A percentile compares a stretch with the other conserved stretches of the same genome.
phyloP scores from a whole-genome alignment of 768 basidiomycete genomes.

The Candolleomyces aberdarensis region DNA sequence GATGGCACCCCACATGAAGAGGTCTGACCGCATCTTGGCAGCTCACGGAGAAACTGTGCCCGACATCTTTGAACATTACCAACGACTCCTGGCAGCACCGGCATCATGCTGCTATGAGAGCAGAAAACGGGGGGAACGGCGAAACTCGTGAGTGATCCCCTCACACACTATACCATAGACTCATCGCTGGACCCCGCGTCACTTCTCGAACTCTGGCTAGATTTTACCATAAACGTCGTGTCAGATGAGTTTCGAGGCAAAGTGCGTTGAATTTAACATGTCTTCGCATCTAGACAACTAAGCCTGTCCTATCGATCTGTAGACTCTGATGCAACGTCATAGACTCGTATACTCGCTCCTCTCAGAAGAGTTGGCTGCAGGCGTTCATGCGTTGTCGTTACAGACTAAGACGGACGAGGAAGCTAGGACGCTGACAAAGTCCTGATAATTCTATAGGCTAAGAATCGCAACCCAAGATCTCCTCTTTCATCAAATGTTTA shows the following conservation, averaged over 20 bases:
- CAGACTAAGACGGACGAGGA: constrained; percentile 70
- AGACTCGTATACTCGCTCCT: constrained; percentile 73
- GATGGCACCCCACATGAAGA: constrained; percentile 11
- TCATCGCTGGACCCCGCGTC: neutral
- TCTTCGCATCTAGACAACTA: neutral
- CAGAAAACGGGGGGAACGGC: constrained; percentile 58
- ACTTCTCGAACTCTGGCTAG: constrained; percentile 30
- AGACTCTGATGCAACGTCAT: constrained; percentile 81
- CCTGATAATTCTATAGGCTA: neutral
- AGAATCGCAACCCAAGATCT: neutral
- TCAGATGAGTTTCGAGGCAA: constrained; percentile 73
- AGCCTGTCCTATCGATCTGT: constrained; percentile 7
- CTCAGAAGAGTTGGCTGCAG: constrained; percentile 64
- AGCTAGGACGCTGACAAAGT: constrained; percentile 9
- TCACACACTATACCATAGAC: constrained; percentile 8
- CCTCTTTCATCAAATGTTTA: constrained; percentile 2
- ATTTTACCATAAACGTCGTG: constrained; percentile 74
- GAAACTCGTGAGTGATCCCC: constrained; percentile 70
- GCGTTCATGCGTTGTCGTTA: constrained; percentile 76
- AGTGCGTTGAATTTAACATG: constrained; percentile 36
- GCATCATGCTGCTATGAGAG: constrained; percentile 81
- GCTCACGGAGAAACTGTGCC: constrained; percentile 62
- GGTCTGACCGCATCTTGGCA: constrained; percentile 26
- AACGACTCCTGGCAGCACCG: constrained; percentile 87
- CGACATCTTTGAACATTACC: constrained; percentile 59